Evolutionary conservation across 139 green algal genomes (phyloP).

Genomic region (Chlorella sp.): DNA sequence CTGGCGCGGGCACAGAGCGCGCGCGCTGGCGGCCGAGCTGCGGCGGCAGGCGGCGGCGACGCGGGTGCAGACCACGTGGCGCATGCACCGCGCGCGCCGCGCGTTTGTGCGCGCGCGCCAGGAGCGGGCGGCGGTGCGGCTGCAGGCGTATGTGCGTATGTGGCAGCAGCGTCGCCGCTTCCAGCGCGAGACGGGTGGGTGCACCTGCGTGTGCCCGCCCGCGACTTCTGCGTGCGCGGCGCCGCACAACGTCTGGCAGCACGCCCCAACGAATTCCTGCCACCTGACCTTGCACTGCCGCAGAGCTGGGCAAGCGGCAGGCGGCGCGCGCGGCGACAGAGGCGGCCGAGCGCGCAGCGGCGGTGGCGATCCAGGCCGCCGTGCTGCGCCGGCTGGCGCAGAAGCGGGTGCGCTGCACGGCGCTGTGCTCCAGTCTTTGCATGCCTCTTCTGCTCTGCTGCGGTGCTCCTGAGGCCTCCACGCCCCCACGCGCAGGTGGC

Average conservation of each 20-base stretch:
- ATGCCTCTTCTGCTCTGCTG: background rate
- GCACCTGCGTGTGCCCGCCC: too few relatives aligned
- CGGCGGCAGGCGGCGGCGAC: conserved; percentile 45
- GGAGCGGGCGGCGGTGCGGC: conserved; percentile 15
- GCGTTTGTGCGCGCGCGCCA: conserved; percentile 29
- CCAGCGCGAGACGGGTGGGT: too few relatives aligned
- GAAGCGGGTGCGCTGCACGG: conserved; percentile 2
- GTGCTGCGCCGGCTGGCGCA: conserved; percentile 31
- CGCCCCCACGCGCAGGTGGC: conserved; percentile 24
- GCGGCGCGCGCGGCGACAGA: conserved; percentile 27
- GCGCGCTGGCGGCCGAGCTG: conserved; percentile 5
- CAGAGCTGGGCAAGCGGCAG: conserved; percentile 41
- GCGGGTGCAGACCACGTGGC: conserved; percentile 49
- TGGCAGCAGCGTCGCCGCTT: conserved; percentile 38
- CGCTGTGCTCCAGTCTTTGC: background rate
- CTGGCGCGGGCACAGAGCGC: conserved; percentile 42
- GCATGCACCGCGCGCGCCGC: conserved; percentile 24
- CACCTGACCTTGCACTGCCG: conserved; percentile 31
- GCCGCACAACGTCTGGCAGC: too few relatives aligned
- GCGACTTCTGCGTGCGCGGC: too few relatives aligned
- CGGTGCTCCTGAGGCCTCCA: background rate
- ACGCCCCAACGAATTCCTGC: too few relatives aligned
- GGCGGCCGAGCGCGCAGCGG: conserved; percentile 18
- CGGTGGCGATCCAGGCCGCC: conserved; percentile 45
- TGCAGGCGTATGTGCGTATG: conserved; percentile 54